Percentiles rank a stretch among this genome's conserved stretches.
Evolutionary conservation across 1,139 yeast genomes (phyloP).

Genomic region (Scheffersomyces illinoinensis): DNA sequence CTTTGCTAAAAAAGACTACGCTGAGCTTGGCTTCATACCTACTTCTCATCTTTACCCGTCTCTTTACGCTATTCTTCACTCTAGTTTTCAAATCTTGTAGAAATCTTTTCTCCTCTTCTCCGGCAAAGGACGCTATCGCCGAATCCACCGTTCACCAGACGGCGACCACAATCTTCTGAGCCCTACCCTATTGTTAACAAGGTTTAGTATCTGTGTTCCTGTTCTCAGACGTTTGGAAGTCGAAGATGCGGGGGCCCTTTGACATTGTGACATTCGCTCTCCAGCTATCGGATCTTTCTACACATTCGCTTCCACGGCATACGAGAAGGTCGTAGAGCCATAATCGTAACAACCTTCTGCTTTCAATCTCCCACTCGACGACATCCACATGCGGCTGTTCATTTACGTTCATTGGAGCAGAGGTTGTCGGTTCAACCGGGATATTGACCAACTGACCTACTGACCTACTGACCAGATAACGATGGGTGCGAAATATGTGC

Average conservation of each 20-base stretch:
- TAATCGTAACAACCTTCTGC: background rate
- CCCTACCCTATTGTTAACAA: background rate
- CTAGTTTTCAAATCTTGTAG: background rate
- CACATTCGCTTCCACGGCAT: background rate
- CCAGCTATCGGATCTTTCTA: background rate
- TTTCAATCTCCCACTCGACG: background rate
- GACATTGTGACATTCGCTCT: background rate
- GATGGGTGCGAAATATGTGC: background rate
- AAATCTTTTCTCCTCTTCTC: background rate
- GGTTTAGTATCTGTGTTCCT: background rate
- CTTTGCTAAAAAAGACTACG: background rate
- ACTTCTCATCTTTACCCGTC: background rate
- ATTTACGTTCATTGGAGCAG: background rate
- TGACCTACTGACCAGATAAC: background rate
- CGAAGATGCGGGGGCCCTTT: background rate
- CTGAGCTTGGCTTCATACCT: no score
- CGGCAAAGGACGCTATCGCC: background rate
- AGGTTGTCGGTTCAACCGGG: background rate
- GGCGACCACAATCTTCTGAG: background rate
- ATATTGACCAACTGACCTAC: background rate
- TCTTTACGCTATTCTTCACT: background rate
- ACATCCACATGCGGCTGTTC: background rate
- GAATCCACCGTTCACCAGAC: background rate
- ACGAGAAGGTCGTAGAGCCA: background rate
- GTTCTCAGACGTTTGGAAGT: background rate